Evolutionary conservation across 83 land plant species (phyloP), one percentile per base, ranked within the genome.

Genomic region (Picea abies): DNA sequence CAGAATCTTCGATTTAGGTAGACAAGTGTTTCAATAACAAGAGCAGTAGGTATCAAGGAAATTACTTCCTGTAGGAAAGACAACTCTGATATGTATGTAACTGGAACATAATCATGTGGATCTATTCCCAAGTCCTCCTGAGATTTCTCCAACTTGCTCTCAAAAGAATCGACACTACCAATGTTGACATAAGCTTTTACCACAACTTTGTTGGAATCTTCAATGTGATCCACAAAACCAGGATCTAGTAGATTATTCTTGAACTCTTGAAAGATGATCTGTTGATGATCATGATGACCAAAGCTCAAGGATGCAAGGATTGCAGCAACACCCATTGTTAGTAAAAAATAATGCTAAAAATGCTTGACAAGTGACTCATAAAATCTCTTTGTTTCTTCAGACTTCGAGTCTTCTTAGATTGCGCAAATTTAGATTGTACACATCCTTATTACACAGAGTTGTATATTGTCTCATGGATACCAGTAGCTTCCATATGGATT

Each of bases 91-190:
- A 86, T 90, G 85, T 94, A 98, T 22, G 93, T 94, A 0, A 96
- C 99, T 63, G 98, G 99, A 82, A 98, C 84, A 86, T 86, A 91
- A 86, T 92, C 90, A 88, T 92, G 99, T 29, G 92, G 90, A 78
- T 98, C 97, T 20, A 91, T 84, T 11, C 96, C 94, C 47, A 94
- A 80, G 60, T 90, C 79, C 80, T 93, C 96, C 80, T 98, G 99
- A 37, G 99, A 99, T 85, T 98, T 97, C 64, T 94, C 96, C 84
- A 98, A 84, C 85, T 96, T 98, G 80, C 96, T 93, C 82, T 98
- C 98, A 88, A 98, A 98, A 20, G 94, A 93, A 23, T 98, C 99
- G 73, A 96, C 94, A 87, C 97, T 98, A 37, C 99, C 99, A 86
- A 98, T 98, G 29, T 29, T 29, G 29, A 29, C 29, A 29, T 29